A percentile compares a stretch with the other conserved stretches of the same genome.
Conservation (phyloP, 306 rosid genomes). For the Fragaria nilgerrensis region DNA sequence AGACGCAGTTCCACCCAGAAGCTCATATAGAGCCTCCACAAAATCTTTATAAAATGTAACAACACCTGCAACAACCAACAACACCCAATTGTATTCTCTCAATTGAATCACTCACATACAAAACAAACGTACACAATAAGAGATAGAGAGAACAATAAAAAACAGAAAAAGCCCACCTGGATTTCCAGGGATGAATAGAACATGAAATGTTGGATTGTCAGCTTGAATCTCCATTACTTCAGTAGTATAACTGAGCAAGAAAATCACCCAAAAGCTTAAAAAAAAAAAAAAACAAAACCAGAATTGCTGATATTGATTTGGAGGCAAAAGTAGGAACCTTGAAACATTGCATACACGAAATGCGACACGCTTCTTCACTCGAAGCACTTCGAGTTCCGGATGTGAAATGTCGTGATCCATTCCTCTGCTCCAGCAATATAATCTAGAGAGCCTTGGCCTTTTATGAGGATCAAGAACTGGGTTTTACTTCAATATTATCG, state of each 20-base stretch:
- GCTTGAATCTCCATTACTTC: slow-evolving; percentile 81
- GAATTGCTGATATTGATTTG: not conserved
- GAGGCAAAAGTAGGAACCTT: slow-evolving; percentile 34
- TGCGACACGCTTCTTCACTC: slow-evolving; percentile 38
- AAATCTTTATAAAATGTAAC: slow-evolving; percentile 69
- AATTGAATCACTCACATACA: slow-evolving; percentile 16
- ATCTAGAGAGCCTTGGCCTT: slow-evolving; percentile 32
- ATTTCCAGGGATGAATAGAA: slow-evolving; percentile 79
- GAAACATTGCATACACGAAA: slow-evolving; percentile 70
- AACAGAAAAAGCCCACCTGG: slow-evolving; percentile 52
- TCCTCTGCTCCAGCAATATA: slow-evolving; percentile 28
- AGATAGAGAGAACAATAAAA: not conserved
- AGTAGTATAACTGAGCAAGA: slow-evolving; percentile 46
- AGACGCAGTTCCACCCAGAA: slow-evolving; percentile 73
- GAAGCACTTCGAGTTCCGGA: slow-evolving; percentile 24
- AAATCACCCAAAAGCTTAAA: not conserved
- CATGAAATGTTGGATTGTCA: slow-evolving; percentile 68
- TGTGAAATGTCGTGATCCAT: slow-evolving; percentile 44
- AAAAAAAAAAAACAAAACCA: not conserved
- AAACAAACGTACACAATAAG: not conserved
- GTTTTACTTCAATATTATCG: not conserved
- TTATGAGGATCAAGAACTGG: slow-evolving; percentile 8
- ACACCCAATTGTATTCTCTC: slow-evolving; percentile 2
- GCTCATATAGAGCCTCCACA: slow-evolving; percentile 67
- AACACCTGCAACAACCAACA: slow-evolving; percentile 46